Conservation (phyloP, 1,139 yeast species). For the Magnusiomyces tetraspermus region DNA sequence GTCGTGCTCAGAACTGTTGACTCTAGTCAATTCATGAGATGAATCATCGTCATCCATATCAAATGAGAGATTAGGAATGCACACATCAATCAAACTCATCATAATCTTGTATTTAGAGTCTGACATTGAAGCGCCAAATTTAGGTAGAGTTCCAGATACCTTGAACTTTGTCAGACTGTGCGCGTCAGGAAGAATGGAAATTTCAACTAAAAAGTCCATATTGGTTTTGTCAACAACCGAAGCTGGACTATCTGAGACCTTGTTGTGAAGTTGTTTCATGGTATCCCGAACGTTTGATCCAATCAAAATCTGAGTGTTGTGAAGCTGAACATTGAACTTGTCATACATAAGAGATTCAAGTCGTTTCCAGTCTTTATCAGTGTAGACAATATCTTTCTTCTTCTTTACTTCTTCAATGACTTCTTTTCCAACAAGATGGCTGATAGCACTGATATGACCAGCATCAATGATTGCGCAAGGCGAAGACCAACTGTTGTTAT, state of each 20-base stretch:
- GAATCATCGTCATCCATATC: conserved; percentile 21
- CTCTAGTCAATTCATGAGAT: not conserved
- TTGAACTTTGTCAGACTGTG: conserved; percentile 61
- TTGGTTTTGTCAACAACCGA: conserved; percentile 68
- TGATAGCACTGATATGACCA: conserved; percentile 79
- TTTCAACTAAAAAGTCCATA: conserved; percentile 61
- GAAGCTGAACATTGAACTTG: conserved; percentile 62
- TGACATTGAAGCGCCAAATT: conserved; percentile 58
- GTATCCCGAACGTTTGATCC: conserved; percentile 77
- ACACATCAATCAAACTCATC: conserved; percentile 63
- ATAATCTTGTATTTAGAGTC: conserved; percentile 86
- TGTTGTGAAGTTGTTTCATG: conserved; percentile 39
- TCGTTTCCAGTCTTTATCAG: conserved; percentile 61
- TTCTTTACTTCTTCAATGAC: conserved; percentile 63
- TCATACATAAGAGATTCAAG: conserved; percentile 82
- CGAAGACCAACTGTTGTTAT: conserved; percentile 68
- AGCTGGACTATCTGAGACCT: conserved; percentile 32
- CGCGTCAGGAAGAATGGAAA: conserved; percentile 80
- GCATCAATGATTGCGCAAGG: conserved; percentile 93
- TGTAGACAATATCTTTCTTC: conserved; percentile 54
- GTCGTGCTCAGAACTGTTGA: not conserved
- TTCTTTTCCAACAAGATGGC: conserved; percentile 69
- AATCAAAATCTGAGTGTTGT: conserved; percentile 80
- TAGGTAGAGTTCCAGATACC: conserved; percentile 75
- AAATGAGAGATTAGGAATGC: conserved; percentile 52